Base-by-base conservation (phyloP, 2,329 filamentous ascomycete genomes). In the Phialocephala subalpina region DNA sequence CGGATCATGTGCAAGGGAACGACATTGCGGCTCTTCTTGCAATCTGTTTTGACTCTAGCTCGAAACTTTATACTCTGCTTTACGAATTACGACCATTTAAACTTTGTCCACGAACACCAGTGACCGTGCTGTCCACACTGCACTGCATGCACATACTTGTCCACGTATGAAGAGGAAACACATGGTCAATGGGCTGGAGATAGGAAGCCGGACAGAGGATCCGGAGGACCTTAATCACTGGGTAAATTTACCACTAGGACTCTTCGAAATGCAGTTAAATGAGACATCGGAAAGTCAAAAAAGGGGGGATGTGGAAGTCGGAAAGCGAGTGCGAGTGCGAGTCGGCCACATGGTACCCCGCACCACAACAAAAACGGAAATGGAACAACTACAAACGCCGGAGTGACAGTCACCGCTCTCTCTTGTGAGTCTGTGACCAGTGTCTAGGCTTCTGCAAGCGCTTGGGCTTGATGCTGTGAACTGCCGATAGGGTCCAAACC, bases 321-420 rank as follows among this genome's bases (percentile, higher is more conserved):
- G 38, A 12, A 49, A 49, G 45, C 45, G 45, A 49, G 45, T n/a
- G n/a, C n/a, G 9, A n/a, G n/a, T n/a, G n/a, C n/a, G 45, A 18
- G n/a, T n/a, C 7, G 8, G 22, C 22, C 45, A 49, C 45, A 49
- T 49, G n/a, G 45, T 49, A 49, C 45, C 45, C 45, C 45, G 45
- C 45, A 49, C n/a, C 42, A 45, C 7, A 45, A 42, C 40, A 42
- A 42, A 22, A 49, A 49, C 45, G 45, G 45, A 49, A 49, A 25
- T 9, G 45, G n/a, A 49, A 49, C 11, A 25, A n/a, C 18, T 47
- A 18, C 6, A 47, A 47, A 18, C 12, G 42, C n/a, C 12, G 42
- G 42, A 2, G 12, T 2, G n/a, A 8, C 20, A 22, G 20, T 49
- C 45, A 49, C 45, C 45, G 45, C 45, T 49, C 45, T 22, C 45